Evolutionary conservation across 371 early-diverging fungal species (phyloP).

Genomic region (Mucor indicus): DNA sequence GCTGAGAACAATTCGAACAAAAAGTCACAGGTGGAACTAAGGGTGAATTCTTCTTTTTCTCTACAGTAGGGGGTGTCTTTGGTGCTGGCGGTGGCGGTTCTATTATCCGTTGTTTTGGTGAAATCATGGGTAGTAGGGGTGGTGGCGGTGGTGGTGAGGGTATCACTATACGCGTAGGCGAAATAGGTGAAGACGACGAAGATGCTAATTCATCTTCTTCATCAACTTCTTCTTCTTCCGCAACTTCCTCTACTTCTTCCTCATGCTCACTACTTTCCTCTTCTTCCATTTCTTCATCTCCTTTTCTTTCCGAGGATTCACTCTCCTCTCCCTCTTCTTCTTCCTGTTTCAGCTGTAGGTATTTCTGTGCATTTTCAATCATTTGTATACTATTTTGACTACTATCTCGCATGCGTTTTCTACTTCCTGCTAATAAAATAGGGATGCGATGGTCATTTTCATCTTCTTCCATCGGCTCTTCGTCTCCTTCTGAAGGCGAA

Average conservation of each 20-base stretch:
- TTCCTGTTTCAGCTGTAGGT: not conserved
- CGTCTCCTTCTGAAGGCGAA: not conserved
- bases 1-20: slow-evolving; percentile 19
- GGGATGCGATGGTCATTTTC: slow-evolving; percentile 6
- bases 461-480: slow-evolving; percentile 3
- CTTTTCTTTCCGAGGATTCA: slow-evolving; percentile 4
- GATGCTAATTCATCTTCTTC: slow-evolving; percentile 40
- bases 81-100: not conserved
- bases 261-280: slow-evolving; percentile 6
- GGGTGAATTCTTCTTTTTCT: no score
- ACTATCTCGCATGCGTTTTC: slow-evolving; percentile 20
- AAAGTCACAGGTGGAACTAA: not conserved
- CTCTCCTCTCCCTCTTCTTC: slow-evolving; percentile 6
- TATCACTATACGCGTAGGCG: slow-evolving; percentile 13
- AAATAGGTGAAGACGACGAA: slow-evolving; percentile 26
- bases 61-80: not conserved
- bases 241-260: slow-evolving; percentile 3
- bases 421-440: slow-evolving; percentile 18
- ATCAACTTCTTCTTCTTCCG: slow-evolving; percentile 5
- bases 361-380: slow-evolving; percentile 14
- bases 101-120: not conserved
- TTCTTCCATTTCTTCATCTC: not conserved
- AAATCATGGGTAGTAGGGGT: not conserved
- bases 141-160: not conserved
- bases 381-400: slow-evolving; percentile 16